Evolutionary conservation across 345 rosid species (phyloP).

Genomic region (Zanthoxylum bungeanum): DNA sequence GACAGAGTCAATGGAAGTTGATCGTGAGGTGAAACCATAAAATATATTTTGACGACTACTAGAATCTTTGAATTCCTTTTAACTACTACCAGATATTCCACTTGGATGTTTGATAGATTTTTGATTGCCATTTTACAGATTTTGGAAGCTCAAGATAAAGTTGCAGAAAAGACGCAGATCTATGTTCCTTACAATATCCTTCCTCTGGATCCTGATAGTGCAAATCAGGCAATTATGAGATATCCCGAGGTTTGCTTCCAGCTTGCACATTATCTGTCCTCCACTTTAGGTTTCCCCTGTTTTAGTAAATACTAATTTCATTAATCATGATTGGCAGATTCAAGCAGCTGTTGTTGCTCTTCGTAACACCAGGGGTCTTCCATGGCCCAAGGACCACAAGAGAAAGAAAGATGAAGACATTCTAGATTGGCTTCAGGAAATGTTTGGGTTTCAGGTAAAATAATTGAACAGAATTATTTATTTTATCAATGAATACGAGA

Average conservation of each 20-base stretch:
- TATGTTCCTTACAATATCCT: slow-evolving; percentile 91
- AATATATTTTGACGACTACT: slow-evolving; percentile 2
- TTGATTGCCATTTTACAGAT: slow-evolving; percentile 49
- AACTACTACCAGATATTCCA: neutral
- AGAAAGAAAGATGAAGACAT: slow-evolving; percentile 87
- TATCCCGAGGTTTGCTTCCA: slow-evolving; percentile 75
- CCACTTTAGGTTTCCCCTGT: slow-evolving; percentile 3
- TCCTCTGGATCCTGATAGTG: slow-evolving; percentile 99
- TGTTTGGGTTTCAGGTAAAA: slow-evolving; percentile 98
- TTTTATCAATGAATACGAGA: neutral
- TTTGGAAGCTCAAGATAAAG: slow-evolving; percentile 89
- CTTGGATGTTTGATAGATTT: slow-evolving; percentile 7
- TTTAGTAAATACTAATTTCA: slow-evolving; percentile 5
- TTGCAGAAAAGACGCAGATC: slow-evolving; percentile 91
- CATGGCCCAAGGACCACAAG: slow-evolving; percentile 86
- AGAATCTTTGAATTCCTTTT: neutral
- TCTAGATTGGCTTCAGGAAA: slow-evolving; percentile 96
- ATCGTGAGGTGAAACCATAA: slow-evolving; percentile 67
- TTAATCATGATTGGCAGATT: slow-evolving; percentile 46
- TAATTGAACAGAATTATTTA: neutral
- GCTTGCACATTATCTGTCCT: slow-evolving; percentile 6
- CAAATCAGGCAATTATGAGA: slow-evolving; percentile 94
- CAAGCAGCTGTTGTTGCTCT: slow-evolving; percentile 94
- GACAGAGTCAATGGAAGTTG: slow-evolving; percentile 95
- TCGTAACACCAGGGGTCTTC: slow-evolving; percentile 98